Evolutionary conservation across 1,139 yeast genomes (phyloP).

Genomic region (Magnusiomyces paraingens): DNA sequence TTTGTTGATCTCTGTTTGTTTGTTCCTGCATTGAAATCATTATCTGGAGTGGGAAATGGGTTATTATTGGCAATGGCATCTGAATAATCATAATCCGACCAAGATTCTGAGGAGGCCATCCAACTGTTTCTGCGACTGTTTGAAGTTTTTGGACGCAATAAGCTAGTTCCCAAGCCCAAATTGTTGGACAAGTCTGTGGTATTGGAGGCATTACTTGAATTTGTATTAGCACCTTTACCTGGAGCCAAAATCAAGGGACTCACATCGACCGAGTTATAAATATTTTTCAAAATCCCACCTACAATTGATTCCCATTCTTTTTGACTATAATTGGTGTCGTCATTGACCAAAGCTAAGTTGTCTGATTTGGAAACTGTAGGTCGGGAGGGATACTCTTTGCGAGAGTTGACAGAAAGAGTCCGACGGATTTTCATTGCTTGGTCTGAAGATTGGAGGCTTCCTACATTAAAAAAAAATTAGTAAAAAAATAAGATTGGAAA

Average conservation of each 20-base stretch:
- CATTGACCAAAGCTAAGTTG: constrained; percentile 20
- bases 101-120: constrained; percentile 15
- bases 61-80: constrained; percentile 17
- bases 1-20: constrained; percentile 6
- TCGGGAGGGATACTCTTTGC: too few species aligned
- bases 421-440: constrained; percentile 4
- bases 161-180: too few species aligned
- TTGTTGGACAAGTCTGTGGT: too few species aligned
- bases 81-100: constrained; percentile 25
- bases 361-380: constrained; percentile 13
- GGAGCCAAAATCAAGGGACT: constrained; percentile 26
- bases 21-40: too few species aligned
- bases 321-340: constrained; percentile 16
- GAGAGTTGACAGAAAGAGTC: too few species aligned
- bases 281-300: constrained; percentile 22
- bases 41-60: not conserved
- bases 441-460: constrained; percentile 12
- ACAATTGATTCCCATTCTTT: constrained; percentile 28
- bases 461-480: not conserved
- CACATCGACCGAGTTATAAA: constrained; percentile 28
- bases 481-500: too few species aligned
- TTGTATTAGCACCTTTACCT: not conserved
- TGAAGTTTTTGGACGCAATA: too few species aligned
- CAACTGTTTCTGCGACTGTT: not conserved
- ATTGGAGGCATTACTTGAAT: too few species aligned